Percentiles rank a stretch among this genome's conserved stretches.
phyloP scores from a whole-genome alignment of 2,329 filamentous ascomycete genomes.

The Aspergillus clavatus region DNA sequence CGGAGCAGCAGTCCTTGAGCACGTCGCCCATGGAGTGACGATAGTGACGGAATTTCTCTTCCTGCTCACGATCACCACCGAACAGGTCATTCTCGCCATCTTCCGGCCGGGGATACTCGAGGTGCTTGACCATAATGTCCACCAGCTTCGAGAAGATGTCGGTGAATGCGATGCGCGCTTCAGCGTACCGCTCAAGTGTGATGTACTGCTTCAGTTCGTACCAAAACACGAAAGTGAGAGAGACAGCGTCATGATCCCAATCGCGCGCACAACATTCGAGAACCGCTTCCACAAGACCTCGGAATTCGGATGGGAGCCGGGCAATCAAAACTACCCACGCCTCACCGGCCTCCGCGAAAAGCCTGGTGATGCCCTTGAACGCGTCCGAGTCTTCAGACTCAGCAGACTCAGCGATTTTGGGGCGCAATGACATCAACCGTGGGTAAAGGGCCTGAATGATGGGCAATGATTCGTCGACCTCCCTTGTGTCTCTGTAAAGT shows the following conservation, averaged over 20 bases:
- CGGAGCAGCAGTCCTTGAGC: slow-evolving; percentile 92
- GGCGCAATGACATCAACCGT: slow-evolving; percentile 67
- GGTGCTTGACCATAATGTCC: slow-evolving; percentile 84
- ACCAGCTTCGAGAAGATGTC: slow-evolving; percentile 86
- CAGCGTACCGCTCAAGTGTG: slow-evolving; percentile 81
- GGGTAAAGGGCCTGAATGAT: slow-evolving; percentile 81
- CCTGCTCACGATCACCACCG: slow-evolving; percentile 88
- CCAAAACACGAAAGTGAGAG: slow-evolving; percentile 95
- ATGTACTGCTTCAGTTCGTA: slow-evolving; percentile 97
- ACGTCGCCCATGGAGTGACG: slow-evolving; percentile 97
- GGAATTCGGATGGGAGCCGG: slow-evolving; percentile 74
- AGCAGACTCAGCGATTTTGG: slow-evolving; percentile 69
- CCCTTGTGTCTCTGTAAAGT: slow-evolving; percentile 84
- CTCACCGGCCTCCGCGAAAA: slow-evolving; percentile 90
- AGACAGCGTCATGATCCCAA: slow-evolving; percentile 83
- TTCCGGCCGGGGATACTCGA: slow-evolving; percentile 79
- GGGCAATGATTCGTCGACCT: slow-evolving; percentile 83
- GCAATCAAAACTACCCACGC: slow-evolving; percentile 92
- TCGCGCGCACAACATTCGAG: slow-evolving; percentile 89
- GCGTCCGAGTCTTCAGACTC: slow-evolving; percentile 78
- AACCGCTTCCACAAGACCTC: slow-evolving; percentile 78
- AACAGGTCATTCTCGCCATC: slow-evolving; percentile 78
- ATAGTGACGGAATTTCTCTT: slow-evolving; percentile 96
- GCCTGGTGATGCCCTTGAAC: slow-evolving; percentile 81
- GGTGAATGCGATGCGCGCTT: slow-evolving; percentile 69